A percentile compares a stretch with the other conserved stretches of the same genome.
Conservation (phyloP, 1,284 basidiomycete genomes). For the Fomitiporia mediterranea region DNA sequence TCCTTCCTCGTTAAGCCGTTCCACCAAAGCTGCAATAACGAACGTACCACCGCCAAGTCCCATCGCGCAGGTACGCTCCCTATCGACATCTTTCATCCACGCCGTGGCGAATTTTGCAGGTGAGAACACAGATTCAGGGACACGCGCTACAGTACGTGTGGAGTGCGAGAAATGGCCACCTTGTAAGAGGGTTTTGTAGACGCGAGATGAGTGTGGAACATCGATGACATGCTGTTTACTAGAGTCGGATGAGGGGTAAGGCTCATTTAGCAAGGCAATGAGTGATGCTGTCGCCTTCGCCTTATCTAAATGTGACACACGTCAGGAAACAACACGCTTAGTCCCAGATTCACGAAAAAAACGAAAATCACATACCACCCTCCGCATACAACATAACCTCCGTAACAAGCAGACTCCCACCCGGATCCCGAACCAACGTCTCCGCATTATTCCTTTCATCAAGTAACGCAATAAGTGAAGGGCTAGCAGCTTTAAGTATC, state of each 20-base stretch:
- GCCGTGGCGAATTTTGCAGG: slow-evolving; percentile 50
- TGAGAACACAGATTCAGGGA: slow-evolving; percentile 41
- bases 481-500: slow-evolving; percentile 64
- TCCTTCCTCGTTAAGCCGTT: slow-evolving; percentile 48
- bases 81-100: slow-evolving; percentile 57
- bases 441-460: slow-evolving; percentile 46
- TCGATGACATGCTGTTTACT: slow-evolving; percentile 63
- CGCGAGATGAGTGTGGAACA: slow-evolving; percentile 70
- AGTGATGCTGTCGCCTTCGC: slow-evolving; percentile 54
- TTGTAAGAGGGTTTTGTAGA: slow-evolving; percentile 83
- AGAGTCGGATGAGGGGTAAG: slow-evolving; percentile 51
- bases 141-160: slow-evolving; percentile 46
- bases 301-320: slow-evolving; percentile 52
- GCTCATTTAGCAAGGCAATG: slow-evolving; percentile 46
- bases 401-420: slow-evolving; percentile 67
- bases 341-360: slow-evolving; percentile 3
- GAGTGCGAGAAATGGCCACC: slow-evolving; percentile 81
- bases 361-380: slow-evolving; percentile 53
- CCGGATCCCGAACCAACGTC: slow-evolving; percentile 65
- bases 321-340: slow-evolving; percentile 4
- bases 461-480: slow-evolving; percentile 64
- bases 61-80: slow-evolving; percentile 51
- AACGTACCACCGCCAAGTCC: slow-evolving; percentile 71
- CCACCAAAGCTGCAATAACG: slow-evolving; percentile 72
- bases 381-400: slow-evolving; percentile 81